Evolutionary conservation across 805 yeast genomes (phyloP).

Genomic region (Wickerhamiella kurtzmanii): DNA sequence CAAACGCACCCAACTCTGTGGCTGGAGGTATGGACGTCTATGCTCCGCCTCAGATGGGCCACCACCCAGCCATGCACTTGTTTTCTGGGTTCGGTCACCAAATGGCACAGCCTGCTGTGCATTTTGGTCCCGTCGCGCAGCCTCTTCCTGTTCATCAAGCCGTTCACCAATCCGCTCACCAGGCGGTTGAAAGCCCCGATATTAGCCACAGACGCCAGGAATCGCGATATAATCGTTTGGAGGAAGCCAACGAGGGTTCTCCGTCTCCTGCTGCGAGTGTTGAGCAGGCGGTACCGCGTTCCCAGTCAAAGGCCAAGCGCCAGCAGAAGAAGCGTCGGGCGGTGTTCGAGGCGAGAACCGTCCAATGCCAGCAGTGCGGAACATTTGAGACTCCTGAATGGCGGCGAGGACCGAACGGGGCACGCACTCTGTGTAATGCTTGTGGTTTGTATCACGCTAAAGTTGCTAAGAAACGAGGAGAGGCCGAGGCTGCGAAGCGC

Average conservation of each 20-base stretch:
- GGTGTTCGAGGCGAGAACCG: conserved; percentile 9
- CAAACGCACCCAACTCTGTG: too few relatives aligned
- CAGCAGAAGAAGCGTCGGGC: conserved; percentile 8
- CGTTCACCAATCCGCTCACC: too few relatives aligned
- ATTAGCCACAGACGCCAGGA: neutral
- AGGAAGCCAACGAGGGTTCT: too few relatives aligned
- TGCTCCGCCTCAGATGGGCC: neutral
- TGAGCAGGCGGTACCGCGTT: too few relatives aligned
- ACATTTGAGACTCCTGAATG: conserved; percentile 62
- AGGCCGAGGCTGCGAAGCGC: conserved; percentile 31
- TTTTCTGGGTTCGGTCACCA: neutral
- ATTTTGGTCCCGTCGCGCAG: too few relatives aligned
- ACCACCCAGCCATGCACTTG: neutral
- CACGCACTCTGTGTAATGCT: conserved; percentile 65
- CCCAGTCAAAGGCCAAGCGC: neutral
- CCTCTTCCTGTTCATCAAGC: too few relatives aligned
- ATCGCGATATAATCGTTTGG: too few relatives aligned
- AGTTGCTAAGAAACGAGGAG: conserved; percentile 45
- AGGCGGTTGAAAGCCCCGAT: neutral
- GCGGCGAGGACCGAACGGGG: conserved; percentile 72
- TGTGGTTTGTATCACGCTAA: conserved; percentile 70
- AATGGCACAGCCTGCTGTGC: neutral
- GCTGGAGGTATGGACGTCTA: too few relatives aligned
- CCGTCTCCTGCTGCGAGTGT: too few relatives aligned
- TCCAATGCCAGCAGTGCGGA: conserved; percentile 36